phyloP scores from a whole-genome alignment of 257 asterid species.

The Linaria vulgaris region DNA sequence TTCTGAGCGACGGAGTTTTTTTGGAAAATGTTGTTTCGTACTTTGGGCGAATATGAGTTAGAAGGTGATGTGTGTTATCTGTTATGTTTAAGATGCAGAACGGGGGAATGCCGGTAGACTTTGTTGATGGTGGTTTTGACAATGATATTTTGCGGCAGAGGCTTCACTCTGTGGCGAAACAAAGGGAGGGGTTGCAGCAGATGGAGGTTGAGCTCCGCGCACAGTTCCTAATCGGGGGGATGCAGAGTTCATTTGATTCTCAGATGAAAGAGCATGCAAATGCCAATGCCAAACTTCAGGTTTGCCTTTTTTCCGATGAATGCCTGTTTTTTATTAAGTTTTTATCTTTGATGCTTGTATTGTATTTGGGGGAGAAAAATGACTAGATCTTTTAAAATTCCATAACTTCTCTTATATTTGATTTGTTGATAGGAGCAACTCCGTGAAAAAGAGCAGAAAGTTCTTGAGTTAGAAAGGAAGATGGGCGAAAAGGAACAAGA shows the following conservation, averaged over 20 bases:
- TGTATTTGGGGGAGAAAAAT: too few relatives aligned
- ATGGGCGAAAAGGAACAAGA: slow-evolving; percentile 77
- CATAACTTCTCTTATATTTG: too few relatives aligned
- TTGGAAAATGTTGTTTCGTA: background rate
- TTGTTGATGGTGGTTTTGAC: slow-evolving; percentile 56
- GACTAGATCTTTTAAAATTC: too few relatives aligned
- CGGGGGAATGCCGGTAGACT: slow-evolving; percentile 70
- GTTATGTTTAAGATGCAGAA: slow-evolving; percentile 65
- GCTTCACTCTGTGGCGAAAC: slow-evolving; percentile 53
- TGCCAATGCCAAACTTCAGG: slow-evolving; percentile 63
- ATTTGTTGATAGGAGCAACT: slow-evolving; percentile 53
- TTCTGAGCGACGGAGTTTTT: background rate
- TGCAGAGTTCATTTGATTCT: slow-evolving; percentile 60
- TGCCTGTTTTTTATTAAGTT: background rate
- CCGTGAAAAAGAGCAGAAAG: slow-evolving; percentile 62
- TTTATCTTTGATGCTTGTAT: too few relatives aligned
- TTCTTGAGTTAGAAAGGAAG: slow-evolving; percentile 64
- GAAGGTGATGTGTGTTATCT: slow-evolving; percentile 37
- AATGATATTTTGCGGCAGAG: slow-evolving; percentile 67
- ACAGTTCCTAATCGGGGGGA: slow-evolving; percentile 48
- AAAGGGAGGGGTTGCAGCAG: slow-evolving; percentile 68
- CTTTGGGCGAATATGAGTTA: slow-evolving; percentile 18
- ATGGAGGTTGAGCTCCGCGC: slow-evolving; percentile 80
- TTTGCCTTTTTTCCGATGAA: slow-evolving; percentile 18
- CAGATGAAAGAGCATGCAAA: slow-evolving; percentile 60